Percentiles rank a stretch among this genome's conserved stretches.
These are phyloP conservation scores for Aspergillus brasiliensis DNA, from an alignment of 2,329 filamentous ascomycete species.

Conservation along the genomic window DNA sequence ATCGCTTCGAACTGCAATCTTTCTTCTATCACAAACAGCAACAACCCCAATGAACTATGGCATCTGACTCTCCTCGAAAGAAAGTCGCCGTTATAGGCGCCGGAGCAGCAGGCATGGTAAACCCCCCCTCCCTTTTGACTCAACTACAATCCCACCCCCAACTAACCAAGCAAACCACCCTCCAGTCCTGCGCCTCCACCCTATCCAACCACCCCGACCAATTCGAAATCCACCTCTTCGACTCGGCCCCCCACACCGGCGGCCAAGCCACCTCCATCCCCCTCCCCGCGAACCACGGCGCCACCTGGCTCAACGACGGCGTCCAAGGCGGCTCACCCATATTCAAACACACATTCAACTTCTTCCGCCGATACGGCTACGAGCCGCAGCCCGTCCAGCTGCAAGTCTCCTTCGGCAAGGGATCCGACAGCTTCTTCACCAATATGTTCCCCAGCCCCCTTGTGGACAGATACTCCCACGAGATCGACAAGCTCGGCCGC, in stretches of 20 bases:
- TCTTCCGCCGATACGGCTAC: slow-evolving; percentile 60
- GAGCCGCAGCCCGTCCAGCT: slow-evolving; percentile 60
- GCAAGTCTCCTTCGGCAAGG: slow-evolving; percentile 64
- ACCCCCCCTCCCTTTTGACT: not conserved
- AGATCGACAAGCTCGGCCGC: slow-evolving; percentile 57
- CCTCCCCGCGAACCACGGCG: slow-evolving; percentile 58
- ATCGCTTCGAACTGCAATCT: not conserved
- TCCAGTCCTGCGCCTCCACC: slow-evolving; percentile 65
- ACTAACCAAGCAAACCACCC: not conserved
- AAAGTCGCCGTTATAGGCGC: slow-evolving; percentile 63
- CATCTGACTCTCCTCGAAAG: slow-evolving; percentile 33
- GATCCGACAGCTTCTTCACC: slow-evolving; percentile 59
- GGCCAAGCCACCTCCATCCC: slow-evolving; percentile 63
- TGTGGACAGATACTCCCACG: slow-evolving; percentile 56
- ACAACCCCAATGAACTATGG: not conserved
- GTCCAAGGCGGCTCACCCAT: slow-evolving; percentile 64
- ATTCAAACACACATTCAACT: slow-evolving; percentile 64
- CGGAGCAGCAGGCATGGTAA: slow-evolving; percentile 64
- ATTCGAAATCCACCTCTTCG: slow-evolving; percentile 67
- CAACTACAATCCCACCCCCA: not conserved
- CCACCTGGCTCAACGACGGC: slow-evolving; percentile 63
- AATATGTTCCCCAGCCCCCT: slow-evolving; percentile 62
- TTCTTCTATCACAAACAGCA: no score
- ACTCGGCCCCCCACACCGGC: slow-evolving; percentile 60
- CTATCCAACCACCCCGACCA: slow-evolving; percentile 66